Percentiles rank a stretch among this genome's conserved stretches.
Evolutionary conservation across 257 asterid genomes (phyloP).

Genomic region (Solanum chmielewskii): DNA sequence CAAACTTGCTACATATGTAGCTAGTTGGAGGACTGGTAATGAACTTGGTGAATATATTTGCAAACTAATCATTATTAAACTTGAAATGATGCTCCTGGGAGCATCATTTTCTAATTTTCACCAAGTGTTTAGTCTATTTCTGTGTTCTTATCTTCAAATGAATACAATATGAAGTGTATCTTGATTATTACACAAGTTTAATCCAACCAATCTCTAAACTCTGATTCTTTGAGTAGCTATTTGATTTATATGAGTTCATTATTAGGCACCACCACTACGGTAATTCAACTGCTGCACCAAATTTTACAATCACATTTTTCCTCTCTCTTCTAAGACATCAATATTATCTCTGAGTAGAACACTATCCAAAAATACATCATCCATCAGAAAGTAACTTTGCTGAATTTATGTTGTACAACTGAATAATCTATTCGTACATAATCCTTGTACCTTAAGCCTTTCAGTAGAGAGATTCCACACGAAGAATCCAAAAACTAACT

Average conservation of each 20-base stretch:
- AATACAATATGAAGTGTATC: not conserved
- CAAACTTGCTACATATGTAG: not conserved
- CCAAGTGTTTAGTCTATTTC: not conserved
- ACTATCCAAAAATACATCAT: not conserved
- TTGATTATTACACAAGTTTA: not conserved
- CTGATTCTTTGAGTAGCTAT: not conserved
- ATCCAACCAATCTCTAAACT: not conserved
- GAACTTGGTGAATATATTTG: not conserved
- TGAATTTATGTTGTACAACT: not conserved
- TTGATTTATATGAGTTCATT: not conserved
- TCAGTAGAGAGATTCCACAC: not conserved
- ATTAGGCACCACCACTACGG: not conserved
- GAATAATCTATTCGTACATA: not conserved
- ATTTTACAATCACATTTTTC: not conserved
- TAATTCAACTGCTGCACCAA: not conserved
- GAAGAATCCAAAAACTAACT: not conserved
- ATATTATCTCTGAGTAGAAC: not conserved
- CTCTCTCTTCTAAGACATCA: not conserved
- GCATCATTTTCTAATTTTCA: not conserved
- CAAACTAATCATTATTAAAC: not conserved
- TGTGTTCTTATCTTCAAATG: not conserved
- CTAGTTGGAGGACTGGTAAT: not conserved
- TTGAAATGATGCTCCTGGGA: not conserved
- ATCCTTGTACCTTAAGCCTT: not conserved
- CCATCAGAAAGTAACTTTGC: not conserved